Base-by-base conservation (phyloP, 2,329 filamentous ascomycete genomes). In the Monosporascus sp. region DNA sequence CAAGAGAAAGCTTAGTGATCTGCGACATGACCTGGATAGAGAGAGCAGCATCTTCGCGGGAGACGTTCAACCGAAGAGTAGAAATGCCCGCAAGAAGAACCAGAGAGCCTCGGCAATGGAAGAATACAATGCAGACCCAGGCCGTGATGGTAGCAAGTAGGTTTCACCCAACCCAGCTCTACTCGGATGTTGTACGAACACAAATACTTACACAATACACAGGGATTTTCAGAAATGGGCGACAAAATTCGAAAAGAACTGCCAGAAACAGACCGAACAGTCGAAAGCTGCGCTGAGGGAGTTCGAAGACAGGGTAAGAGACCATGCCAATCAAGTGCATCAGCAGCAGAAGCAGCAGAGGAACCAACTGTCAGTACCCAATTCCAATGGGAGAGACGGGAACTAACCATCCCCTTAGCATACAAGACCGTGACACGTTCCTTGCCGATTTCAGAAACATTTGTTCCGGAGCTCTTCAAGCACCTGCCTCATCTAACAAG, bases 271-370 rank as follows among this genome's bases (percentile, higher is more conserved):
- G 52, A 63, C 51, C 11, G 50, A 48, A 2, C 64, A 63, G 40
- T 67, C 68, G 7, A 67, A 68, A 53, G 49, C 56, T 1, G 66
- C 66, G 48, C 52, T 71, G 36, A 65, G 63, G 36, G 44, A 51
- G 3, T 71, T 69, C 45, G 55, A 56, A 34, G 55, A 52, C 17
- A 55, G 62, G 19, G 56, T 66, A n/a, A 52, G 55, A 31, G 54
- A 60, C 26, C 56, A 61, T 14, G 54, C 49, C 22, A 51, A 62
- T 6, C 55, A 60, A 11, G 41, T 66, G 2, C 59, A 57, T 38
- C 52, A 59, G 36, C 60, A 62, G 41, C 66, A 64, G 45, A 47
- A 62, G 8, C 57, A 64, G 7, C 56, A 71, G 71, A 61, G 66
- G 52, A 14, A 27, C 34, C 16, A 2, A 34, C 14, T 17, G 34